Evolutionary conservation across 805 yeast genomes (phyloP).

Genomic region (Zygoascus bituminiphila): DNA sequence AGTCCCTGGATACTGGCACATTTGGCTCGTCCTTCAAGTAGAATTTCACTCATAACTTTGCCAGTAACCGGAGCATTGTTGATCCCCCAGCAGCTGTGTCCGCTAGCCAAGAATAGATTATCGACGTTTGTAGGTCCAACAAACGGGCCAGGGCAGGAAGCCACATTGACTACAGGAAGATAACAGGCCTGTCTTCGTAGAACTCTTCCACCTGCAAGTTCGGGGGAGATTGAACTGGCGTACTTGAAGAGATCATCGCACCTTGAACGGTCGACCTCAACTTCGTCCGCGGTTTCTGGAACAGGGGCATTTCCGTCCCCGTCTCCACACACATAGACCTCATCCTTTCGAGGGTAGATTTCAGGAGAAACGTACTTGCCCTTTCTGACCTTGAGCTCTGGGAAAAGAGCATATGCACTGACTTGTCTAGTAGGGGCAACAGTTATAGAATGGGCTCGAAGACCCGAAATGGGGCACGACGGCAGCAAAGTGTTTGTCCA

Average conservation of each 20-base stretch:
- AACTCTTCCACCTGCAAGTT: slow-evolving; percentile 64
- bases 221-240: slow-evolving; percentile 68
- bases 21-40: slow-evolving; percentile 71
- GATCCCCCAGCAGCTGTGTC: slow-evolving; percentile 98
- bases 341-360: slow-evolving; percentile 89
- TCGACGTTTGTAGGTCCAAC: slow-evolving; percentile 89
- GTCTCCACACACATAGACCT: slow-evolving; percentile 95
- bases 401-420: slow-evolving; percentile 90
- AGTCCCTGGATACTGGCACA: slow-evolving; percentile 75
- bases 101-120: slow-evolving; percentile 72
- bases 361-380: slow-evolving; percentile 68
- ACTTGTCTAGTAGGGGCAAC: slow-evolving; percentile 59
- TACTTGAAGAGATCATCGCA: slow-evolving; percentile 81
- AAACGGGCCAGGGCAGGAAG: slow-evolving; percentile 86
- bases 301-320: slow-evolving; percentile 85
- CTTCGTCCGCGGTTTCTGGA: slow-evolving; percentile 92
- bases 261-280: slow-evolving; percentile 74
- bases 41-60: slow-evolving; percentile 77
- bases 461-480: slow-evolving; percentile 88
- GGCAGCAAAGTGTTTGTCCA: slow-evolving; percentile 92
- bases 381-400: slow-evolving; percentile 72
- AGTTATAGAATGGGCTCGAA: slow-evolving; percentile 92
- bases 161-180: slow-evolving; percentile 88
- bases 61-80: slow-evolving; percentile 98
- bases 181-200: slow-evolving; percentile 89